phyloP scores from a whole-genome alignment of 495 filamentous ascomycete species.

The Hyaloscypha hepaticicola region DNA sequence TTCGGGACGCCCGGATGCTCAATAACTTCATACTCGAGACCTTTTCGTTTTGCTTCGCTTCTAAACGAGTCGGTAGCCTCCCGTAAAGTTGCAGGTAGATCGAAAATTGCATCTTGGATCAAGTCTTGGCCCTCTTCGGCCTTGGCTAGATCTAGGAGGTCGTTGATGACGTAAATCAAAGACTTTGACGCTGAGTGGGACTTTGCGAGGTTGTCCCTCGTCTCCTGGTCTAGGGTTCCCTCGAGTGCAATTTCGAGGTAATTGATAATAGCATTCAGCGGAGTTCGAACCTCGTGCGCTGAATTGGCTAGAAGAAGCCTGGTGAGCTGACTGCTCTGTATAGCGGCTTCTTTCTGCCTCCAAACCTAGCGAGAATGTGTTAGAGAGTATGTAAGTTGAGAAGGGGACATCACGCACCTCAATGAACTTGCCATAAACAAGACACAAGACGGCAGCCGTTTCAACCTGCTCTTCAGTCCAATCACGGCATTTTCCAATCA shows the following conservation, averaged over 20 bases:
- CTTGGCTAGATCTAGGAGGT: conserved; percentile 89
- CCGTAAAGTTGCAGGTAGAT: conserved; percentile 66
- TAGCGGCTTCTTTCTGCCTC: conserved; percentile 84
- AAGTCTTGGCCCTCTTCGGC: conserved; percentile 79
- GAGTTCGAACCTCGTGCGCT: conserved; percentile 92
- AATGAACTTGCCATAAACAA: conserved; percentile 81
- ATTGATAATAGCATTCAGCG: conserved; percentile 94
- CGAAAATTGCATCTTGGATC: conserved; percentile 79
- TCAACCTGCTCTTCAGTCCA: conserved; percentile 78
- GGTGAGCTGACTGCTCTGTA: conserved; percentile 81
- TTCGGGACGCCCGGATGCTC: conserved; percentile 69
- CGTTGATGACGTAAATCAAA: conserved; percentile 93
- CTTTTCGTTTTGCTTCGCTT: conserved; percentile 73
- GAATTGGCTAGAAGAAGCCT: conserved; percentile 83
- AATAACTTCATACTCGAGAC: conserved; percentile 64
- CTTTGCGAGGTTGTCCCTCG: conserved; percentile 79
- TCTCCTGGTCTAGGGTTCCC: conserved; percentile 76
- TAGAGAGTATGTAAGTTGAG: background rate
- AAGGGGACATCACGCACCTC: conserved; percentile 33
- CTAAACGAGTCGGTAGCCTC: conserved; percentile 76
- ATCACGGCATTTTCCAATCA: conserved; percentile 72
- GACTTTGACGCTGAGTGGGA: conserved; percentile 97
- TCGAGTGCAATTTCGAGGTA: conserved; percentile 94
- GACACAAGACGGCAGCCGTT: conserved; percentile 82
- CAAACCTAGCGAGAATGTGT: conserved; percentile 55